phyloP scores from a whole-genome alignment of 176 grass and related monocot species.

The Lolium perenne region DNA sequence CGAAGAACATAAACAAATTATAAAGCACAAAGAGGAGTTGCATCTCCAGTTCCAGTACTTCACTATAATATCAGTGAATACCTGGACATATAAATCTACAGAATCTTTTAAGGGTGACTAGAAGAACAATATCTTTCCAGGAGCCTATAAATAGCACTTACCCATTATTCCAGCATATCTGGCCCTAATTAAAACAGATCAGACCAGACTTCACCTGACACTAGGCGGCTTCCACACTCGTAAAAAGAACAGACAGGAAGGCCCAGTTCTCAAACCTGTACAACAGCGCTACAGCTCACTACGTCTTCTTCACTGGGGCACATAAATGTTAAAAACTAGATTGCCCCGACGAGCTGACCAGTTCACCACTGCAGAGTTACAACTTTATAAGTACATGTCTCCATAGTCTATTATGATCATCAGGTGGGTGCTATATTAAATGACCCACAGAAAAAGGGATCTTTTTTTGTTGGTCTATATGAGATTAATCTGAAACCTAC shows the following conservation, averaged over 20 bases:
- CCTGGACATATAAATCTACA: constrained; percentile 14
- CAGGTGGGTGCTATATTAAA: constrained; percentile 58
- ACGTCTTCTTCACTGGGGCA: constrained; percentile 45
- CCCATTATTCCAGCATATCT: constrained; percentile 42
- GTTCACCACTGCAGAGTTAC: constrained; percentile 52
- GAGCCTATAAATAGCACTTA: constrained; percentile 26
- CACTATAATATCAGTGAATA: constrained; percentile 50
- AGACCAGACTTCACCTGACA: constrained; percentile 37
- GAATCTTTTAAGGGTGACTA: constrained; percentile 30
- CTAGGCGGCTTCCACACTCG: constrained; percentile 47
- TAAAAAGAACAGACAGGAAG: constrained; percentile 62
- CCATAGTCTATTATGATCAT: constrained; percentile 48
- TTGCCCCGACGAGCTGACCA: constrained; percentile 47
- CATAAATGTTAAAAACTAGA: constrained; percentile 57
- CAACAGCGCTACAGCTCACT: constrained; percentile 32
- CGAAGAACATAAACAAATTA: constrained; percentile 8
- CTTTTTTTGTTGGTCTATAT: constrained; percentile 44
- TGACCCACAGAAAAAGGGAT: constrained; percentile 48
- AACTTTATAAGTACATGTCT: constrained; percentile 58
- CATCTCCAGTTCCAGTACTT: constrained; percentile 33
- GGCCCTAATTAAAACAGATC: constrained; percentile 33
- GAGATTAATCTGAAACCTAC: constrained; percentile 64
- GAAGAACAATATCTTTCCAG: constrained; percentile 32
- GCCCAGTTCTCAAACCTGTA: constrained; percentile 52
- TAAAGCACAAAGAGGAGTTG: constrained; percentile 10